Conservation (phyloP, 176 grass and related monocot species). For the Avena eriantha region DNA sequence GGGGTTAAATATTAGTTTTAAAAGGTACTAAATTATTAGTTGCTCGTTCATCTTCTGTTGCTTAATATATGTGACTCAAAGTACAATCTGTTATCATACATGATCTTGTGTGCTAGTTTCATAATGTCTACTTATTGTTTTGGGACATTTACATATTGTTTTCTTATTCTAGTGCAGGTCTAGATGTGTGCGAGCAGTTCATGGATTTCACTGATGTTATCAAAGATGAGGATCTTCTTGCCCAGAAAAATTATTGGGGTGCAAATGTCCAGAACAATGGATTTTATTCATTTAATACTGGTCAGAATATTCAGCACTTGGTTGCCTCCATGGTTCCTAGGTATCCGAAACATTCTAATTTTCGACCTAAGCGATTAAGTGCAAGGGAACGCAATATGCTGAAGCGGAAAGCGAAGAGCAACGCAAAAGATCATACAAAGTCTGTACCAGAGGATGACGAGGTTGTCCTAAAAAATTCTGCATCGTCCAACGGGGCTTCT, state of each 20-base stretch:
- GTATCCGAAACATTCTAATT: slow-evolving; percentile 56
- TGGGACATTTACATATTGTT: slow-evolving; percentile 27
- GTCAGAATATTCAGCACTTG: slow-evolving; percentile 91
- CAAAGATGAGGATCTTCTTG: slow-evolving; percentile 95
- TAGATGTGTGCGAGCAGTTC: slow-evolving; percentile 99
- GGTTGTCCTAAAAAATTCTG: slow-evolving; percentile 44
- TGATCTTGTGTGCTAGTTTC: slow-evolving; percentile 27
- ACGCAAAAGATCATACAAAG: slow-evolving; percentile 92
- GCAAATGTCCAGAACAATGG: slow-evolving; percentile 66
- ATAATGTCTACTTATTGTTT: slow-evolving; percentile 31
- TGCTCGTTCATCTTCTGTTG: slow-evolving; percentile 27
- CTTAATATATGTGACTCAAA: background rate
- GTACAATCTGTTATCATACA: slow-evolving; percentile 23
- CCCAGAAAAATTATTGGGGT: slow-evolving; percentile 64
- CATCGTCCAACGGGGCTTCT: slow-evolving; percentile 53
- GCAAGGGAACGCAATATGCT: slow-evolving; percentile 92
- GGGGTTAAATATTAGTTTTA: background rate
- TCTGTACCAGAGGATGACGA: slow-evolving; percentile 78
- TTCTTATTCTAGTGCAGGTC: slow-evolving; percentile 65
- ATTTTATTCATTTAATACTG: slow-evolving; percentile 58
- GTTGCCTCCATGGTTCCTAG: slow-evolving; percentile 88
- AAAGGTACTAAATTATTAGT: background rate
- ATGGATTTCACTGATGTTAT: slow-evolving; percentile 99
- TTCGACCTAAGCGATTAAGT: slow-evolving; percentile 76
- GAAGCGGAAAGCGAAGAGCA: slow-evolving; percentile 93